These are phyloP conservation scores for Colletotrichum salicis DNA, from an alignment of 2,329 filamentous ascomycete genomes.

Conservation along the genomic window DNA sequence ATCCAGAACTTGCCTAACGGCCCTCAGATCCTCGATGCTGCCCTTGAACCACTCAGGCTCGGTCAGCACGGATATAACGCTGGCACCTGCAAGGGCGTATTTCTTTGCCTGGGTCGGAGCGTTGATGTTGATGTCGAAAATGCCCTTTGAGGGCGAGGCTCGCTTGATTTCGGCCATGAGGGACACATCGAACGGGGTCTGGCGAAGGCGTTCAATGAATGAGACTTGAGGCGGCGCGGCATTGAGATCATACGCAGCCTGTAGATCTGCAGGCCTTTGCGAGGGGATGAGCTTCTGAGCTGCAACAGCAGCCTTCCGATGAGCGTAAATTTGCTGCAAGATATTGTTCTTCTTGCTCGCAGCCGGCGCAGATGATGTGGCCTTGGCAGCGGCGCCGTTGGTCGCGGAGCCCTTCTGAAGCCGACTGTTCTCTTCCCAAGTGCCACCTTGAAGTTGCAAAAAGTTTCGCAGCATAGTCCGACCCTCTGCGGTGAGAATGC, in stretches of 20 bases:
- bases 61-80: slow-evolving; percentile 97
- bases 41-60: slow-evolving; percentile 99
- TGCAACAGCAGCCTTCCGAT: slow-evolving; percentile 79
- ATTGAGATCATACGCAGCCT: slow-evolving; percentile 86
- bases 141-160: slow-evolving; percentile 94
- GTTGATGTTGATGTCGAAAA: slow-evolving; percentile 87
- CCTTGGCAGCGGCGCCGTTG: slow-evolving; percentile 41
- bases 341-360: slow-evolving; percentile 80
- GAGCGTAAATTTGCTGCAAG: slow-evolving; percentile 88
- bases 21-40: slow-evolving; percentile 90
- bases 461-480: slow-evolving; percentile 94
- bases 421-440: slow-evolving; percentile 83
- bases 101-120: slow-evolving; percentile 90
- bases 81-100: slow-evolving; percentile 93
- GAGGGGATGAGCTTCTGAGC: slow-evolving; percentile 88
- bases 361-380: slow-evolving; percentile 41
- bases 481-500: slow-evolving; percentile 91
- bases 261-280: slow-evolving; percentile 82
- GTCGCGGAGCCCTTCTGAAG: slow-evolving; percentile 56
- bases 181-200: slow-evolving; percentile 88
- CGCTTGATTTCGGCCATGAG: slow-evolving; percentile 98
- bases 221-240: slow-evolving; percentile 85
- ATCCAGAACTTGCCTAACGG: slow-evolving; percentile 87
- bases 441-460: slow-evolving; percentile 85
- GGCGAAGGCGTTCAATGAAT: slow-evolving; percentile 80